phyloP scores from a whole-genome alignment of 2,329 filamentous ascomycete genomes.

The Chaetothyriales sp. region DNA sequence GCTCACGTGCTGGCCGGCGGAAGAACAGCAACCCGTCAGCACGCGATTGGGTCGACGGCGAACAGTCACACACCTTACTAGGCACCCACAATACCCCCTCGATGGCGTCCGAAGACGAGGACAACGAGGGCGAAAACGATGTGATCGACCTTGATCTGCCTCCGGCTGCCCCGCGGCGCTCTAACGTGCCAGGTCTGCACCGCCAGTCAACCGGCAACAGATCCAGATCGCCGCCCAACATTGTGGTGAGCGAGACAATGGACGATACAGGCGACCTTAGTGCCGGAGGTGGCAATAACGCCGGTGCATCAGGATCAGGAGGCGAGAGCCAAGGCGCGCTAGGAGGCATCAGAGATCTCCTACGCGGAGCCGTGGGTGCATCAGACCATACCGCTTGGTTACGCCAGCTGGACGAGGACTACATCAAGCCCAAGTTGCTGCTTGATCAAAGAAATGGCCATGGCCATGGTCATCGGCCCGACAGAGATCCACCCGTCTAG shows the following conservation, averaged over 20 bases:
- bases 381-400: conserved; percentile 87
- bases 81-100: conserved; percentile 25
- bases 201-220: conserved; percentile 2
- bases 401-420: conserved; percentile 84
- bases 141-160: conserved; percentile 44
- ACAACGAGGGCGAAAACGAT: conserved; percentile 34
- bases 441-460: conserved; percentile 47
- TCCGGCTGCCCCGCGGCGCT: conserved; percentile 33
- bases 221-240: conserved; percentile 9
- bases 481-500: not conserved
- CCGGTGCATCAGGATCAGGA: conserved; percentile 10
- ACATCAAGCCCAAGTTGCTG: conserved; percentile 80
- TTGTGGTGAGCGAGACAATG: conserved; percentile 6
- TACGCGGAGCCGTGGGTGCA: conserved; percentile 46
- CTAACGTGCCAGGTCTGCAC: conserved; percentile 21
- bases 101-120: not conserved
- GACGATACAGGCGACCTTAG: conserved; percentile 6
- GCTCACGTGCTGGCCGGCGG: conserved; percentile 27
- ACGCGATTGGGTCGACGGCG: conserved; percentile 31
- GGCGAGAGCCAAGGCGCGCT: conserved; percentile 16
- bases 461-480: conserved; percentile 8
- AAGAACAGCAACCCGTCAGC: conserved; percentile 36
- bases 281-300: conserved; percentile 7
- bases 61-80: conserved; percentile 36
- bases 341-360: conserved; percentile 58